A percentile compares a stretch with the other conserved stretches of the same genome.
These are phyloP conservation scores for Chamaenerion angustifolium DNA, from an alignment of 345 rosid species.

Conservation along the genomic window DNA sequence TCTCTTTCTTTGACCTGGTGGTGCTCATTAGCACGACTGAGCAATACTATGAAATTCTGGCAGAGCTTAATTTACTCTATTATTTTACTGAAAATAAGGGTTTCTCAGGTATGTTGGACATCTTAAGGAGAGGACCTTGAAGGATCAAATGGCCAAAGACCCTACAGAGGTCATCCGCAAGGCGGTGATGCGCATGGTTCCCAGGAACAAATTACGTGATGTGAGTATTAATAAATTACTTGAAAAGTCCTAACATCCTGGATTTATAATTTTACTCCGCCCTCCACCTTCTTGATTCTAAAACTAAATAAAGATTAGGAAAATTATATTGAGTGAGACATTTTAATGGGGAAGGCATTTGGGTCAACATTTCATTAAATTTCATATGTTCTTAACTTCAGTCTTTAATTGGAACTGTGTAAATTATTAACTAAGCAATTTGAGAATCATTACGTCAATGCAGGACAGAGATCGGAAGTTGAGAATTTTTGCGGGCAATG, in stretches of 20 bases:
- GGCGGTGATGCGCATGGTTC: constrained; percentile 96
- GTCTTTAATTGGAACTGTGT: too few species aligned
- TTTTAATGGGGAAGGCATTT: too few species aligned
- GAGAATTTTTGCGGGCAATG: constrained; percentile 70
- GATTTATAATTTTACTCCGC: too few species aligned
- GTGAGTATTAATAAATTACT: constrained; percentile 23
- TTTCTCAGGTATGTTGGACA: constrained; percentile 61
- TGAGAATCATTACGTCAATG: constrained; percentile 7
- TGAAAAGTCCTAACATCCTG: too few species aligned
- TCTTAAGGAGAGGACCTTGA: constrained; percentile 87
- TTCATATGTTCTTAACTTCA: too few species aligned
- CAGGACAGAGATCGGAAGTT: constrained; percentile 91
- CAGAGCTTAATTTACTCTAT: too few species aligned
- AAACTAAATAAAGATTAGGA: too few species aligned
- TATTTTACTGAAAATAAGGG: background rate
- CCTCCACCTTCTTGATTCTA: too few species aligned
- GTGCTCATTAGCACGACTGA: too few species aligned
- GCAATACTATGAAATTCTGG: too few species aligned
- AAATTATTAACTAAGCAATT: background rate
- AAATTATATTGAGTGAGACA: too few species aligned
- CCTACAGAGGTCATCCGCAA: constrained; percentile 97
- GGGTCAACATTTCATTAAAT: too few species aligned
- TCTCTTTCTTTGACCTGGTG: background rate
- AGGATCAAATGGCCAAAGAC: constrained; percentile 88
- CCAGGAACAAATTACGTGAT: constrained; percentile 86